Evolutionary conservation across 352 stramenopile species (phyloP), one percentile per base, ranked within the genome.

Genomic region (Globisporangium mamillatum): DNA sequence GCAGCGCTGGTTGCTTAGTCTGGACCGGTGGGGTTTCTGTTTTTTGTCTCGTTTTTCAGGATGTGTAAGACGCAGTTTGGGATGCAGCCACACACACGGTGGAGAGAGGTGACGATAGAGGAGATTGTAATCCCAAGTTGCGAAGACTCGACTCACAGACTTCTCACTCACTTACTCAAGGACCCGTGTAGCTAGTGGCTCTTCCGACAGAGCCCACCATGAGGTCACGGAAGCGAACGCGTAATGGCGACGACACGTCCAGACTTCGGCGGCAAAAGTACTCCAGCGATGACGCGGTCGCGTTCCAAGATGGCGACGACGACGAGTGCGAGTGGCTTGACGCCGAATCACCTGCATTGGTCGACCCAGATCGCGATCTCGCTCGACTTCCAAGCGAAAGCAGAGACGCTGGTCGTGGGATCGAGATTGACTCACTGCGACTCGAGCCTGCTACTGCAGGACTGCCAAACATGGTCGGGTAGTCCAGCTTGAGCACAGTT

Each of bases 221-320:
- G 62, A 93, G 71, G 53, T 93, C 83, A 32, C 80, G 83, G 29
- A 93, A 84, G 57, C 76, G 76, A 14, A 76, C 70, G 9, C 76
- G 78, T 60, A 91, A 63, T 6, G 81, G 82, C 54, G 84, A 93
- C 63, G 81, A 80, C 64, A 93, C 84, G 63, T 90, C 82, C 12
- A 90, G 63, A 52, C 84, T 91, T 66, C 78, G 81, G 38, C 84
- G 82, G 46, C 82, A 91, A 68, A 91, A 90, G 59, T 81, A 77
- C 56, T 84, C 78, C 25, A 88, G 74, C 20, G 77, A 73, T 53
- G 78, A 77, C 25, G 73, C 57, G 16, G 64, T 52, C 27, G 64
- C 60, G 24, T 64, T 70, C 80, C 74, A 81, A 41, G 84, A 83
- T 63, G 83, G 84, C 62, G 83, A 78, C n/a, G 81, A 89, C 1